Base-by-base conservation (phyloP, 2,329 filamentous ascomycete species). In the Botrytis aclada region DNA sequence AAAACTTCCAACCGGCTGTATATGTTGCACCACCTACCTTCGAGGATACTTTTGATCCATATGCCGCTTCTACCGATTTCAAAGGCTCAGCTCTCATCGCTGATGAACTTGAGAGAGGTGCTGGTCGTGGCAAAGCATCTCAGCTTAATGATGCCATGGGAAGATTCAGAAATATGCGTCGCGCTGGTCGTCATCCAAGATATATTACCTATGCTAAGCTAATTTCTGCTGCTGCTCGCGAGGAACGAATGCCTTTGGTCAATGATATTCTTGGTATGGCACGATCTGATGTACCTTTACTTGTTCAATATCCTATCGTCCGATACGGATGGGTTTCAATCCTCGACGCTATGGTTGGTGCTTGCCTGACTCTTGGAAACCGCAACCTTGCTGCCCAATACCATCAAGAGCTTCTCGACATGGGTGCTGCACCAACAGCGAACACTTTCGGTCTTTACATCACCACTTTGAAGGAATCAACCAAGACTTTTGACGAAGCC, bases 381-480 rank as follows among this genome's bases (percentile, higher is more conserved):
- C 93, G 95, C 72, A 87, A 88, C 73, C 85, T 93, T 74, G 96
- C 96, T 74, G 91, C 92, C 81, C 90, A 94, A 78, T 98, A 92
- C 83, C 96, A 98, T 81, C 92, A 96, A 82, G 94, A 99, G 82
- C 87, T 99, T 77, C 86, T 97, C 66, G 91, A 94, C 74, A 96
- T 98, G 86, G 95, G 95, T 65, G 90, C 93, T 74, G 92, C 95
- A 16, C 96, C 96, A 25, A 97, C 95, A 3, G 96, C 96, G 61
- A 99, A 99, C 85, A 99, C 96, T 0, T 99, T 97, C 78, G 96
- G 96, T 74, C 88, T 99, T 29, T 99, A 98, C 87, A 99, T 99
- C 83, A 98, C 97, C n/a, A 98, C 95, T 2, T 86, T 99, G 75
- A 98, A 98, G 85, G 95, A 97, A 81, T 97, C 94, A 0, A 94